Percentiles rank a stretch among this genome's conserved stretches.
These are phyloP conservation scores for Moricandia moricandioides DNA, from an alignment of 345 rosid species.

Conservation along the genomic window DNA sequence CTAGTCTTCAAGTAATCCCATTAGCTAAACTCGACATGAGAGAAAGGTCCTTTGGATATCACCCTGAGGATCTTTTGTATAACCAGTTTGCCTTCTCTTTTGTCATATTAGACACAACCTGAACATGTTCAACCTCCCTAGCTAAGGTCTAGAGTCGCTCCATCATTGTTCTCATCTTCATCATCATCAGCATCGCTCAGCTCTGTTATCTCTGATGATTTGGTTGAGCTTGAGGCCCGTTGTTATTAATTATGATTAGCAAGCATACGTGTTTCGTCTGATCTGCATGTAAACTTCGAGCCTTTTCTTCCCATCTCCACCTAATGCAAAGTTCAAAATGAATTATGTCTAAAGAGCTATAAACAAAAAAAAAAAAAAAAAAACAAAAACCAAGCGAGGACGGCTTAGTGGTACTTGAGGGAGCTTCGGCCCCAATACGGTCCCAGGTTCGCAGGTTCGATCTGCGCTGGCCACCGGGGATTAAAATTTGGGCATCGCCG, in stretches of 20 bases:
- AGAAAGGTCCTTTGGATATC: slow-evolving; percentile 60
- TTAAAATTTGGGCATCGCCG: no score
- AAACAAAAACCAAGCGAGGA: no score
- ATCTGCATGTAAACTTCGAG: no score
- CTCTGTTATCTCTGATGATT: slow-evolving; percentile 47
- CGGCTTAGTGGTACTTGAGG: no score
- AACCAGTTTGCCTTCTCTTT: slow-evolving; percentile 46
- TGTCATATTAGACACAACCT: slow-evolving; percentile 22
- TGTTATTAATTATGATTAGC: slow-evolving; percentile 9
- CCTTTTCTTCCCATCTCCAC: slow-evolving; percentile 69
- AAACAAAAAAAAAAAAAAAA: no score
- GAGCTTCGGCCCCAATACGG: no score
- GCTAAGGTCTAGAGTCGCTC: slow-evolving; percentile 35
- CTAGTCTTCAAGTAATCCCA: no score
- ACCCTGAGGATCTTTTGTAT: slow-evolving; percentile 67
- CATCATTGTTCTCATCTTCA: not conserved
- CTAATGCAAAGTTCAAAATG: slow-evolving; percentile 41
- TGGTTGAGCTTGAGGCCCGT: slow-evolving; percentile 20
- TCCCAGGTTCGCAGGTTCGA: no score
- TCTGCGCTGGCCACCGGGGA: no score
- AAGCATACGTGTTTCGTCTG: no score
- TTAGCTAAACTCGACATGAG: slow-evolving; percentile 22
- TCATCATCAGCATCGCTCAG: slow-evolving; percentile 49
- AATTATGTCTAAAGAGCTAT: no score
- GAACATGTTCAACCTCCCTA: not conserved